Base-by-base conservation (phyloP, 352 stramenopile species). In the Phytophthora macrochlamydospora region DNA sequence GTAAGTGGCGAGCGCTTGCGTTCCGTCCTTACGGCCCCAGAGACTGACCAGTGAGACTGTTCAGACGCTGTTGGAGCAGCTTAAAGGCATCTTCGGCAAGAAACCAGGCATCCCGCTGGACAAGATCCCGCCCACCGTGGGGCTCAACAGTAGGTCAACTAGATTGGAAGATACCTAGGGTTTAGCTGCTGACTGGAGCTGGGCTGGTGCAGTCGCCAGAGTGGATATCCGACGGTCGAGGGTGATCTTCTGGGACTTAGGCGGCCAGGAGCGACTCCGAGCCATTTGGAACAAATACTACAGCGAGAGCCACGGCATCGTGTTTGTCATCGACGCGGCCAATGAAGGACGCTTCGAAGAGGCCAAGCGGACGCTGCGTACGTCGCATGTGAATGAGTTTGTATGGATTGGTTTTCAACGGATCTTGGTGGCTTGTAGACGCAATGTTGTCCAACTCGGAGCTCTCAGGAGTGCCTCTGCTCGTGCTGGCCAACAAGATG, bases 261-360 rank as follows among this genome's bases (percentile, higher is more conserved):
- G 92, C 51, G 92, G 92, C 32, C 92, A 98, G 73, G 84, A 94
- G 46, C 86, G 88, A 32, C 72, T 98, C 63, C 84, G 92, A 35
- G 86, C 87, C 29, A 97, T 98, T 51, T 98, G 92, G 92, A 93
- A 96, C 72, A 97, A 97, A 67, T 98, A 98, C 64, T 98, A 98
- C 74, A 93, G 86, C 40, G 91, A 97, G 67, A 95, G 92, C 50
- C 89, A 98, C 67, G 92, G 87, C 40, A 80, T 98, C 37, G 84
- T 98, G 51, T 98, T 97, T 58, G 90, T 98, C 49, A 72, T 98
- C 46, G 92, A 98, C 67, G 87, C 90, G 24, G 86, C 88, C 38
- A 95, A 97, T 71, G 73, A 87, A 54, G 60, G 62, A 30, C 72
- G 92, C n/a, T 97, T 98, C 56, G 78, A 96, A 48, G 92, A 98